Evolutionary conservation across 2,329 filamentous ascomycete species (phyloP).

Genomic region (Microsporum ferrugineum): DNA sequence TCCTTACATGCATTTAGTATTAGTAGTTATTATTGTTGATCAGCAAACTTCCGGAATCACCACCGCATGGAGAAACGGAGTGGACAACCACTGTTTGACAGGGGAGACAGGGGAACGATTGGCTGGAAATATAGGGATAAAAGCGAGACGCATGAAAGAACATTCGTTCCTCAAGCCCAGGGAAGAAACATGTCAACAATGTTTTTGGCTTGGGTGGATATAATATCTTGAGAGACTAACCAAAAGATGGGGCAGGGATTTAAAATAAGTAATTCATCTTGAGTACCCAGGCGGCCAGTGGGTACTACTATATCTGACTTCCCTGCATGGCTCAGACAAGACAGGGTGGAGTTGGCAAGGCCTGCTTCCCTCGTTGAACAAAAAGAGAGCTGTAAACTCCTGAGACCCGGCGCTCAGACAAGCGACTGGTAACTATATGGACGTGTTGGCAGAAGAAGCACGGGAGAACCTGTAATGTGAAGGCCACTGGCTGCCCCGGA

Average conservation of each 20-base stretch:
- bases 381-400: background rate
- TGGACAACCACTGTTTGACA: background rate
- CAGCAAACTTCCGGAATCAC: background rate
- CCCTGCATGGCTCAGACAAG: background rate
- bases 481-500: background rate
- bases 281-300: background rate
- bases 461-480: background rate
- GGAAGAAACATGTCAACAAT: background rate
- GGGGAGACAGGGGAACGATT: background rate
- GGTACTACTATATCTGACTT: background rate
- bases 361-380: background rate
- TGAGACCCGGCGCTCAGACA: background rate
- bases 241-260: background rate
- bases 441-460: background rate
- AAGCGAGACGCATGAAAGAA: background rate
- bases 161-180: background rate
- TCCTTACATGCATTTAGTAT: background rate
- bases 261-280: background rate
- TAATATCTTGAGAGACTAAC: background rate
- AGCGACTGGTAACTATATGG: background rate
- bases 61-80: background rate
- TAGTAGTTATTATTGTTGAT: background rate
- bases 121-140: background rate
- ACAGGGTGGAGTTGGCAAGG: background rate
- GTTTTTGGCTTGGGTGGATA: background rate